Conservation (phyloP, 371 early-diverging fungal genomes). For the Blakeslea trispora region DNA sequence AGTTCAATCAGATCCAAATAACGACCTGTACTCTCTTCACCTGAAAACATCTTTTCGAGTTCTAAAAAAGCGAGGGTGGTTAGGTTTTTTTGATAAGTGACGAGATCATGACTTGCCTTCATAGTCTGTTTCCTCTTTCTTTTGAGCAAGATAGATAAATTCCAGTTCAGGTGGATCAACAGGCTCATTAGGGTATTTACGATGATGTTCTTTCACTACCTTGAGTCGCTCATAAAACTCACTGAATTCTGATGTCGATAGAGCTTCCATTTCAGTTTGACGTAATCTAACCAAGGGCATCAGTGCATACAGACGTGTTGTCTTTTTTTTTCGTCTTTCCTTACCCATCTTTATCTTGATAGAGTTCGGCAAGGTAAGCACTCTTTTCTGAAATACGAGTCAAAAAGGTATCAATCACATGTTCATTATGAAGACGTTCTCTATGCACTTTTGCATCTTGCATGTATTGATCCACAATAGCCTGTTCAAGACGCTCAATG, state of each 20-base stretch:
- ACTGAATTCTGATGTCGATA: conserved; percentile 76
- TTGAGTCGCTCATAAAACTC: conserved; percentile 89
- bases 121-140: conserved; percentile 56
- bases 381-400: conserved; percentile 73
- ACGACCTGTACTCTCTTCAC: conserved; percentile 87
- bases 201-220: conserved; percentile 82
- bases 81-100: no score
- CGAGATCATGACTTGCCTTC: conserved; percentile 39
- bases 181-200: conserved; percentile 78
- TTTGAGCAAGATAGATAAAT: conserved; percentile 55
- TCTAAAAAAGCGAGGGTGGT: no score
- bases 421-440: conserved; percentile 84
- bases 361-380: conserved; percentile 60
- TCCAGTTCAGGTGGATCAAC: conserved; percentile 84
- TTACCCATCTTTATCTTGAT: conserved; percentile 79
- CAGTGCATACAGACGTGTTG: no score
- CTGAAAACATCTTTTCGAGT: conserved; percentile 86
- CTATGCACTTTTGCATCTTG: conserved; percentile 76
- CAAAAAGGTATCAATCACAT: conserved; percentile 72
- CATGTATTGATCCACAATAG: conserved; percentile 81
- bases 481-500: conserved; percentile 89
- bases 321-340: no score
- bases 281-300: conserved; percentile 69
- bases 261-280: conserved; percentile 70
- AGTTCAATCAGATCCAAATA: conserved; percentile 86